Evolutionary conservation across 441 rosid genomes (phyloP).

Genomic region (Lepidium campestre): DNA sequence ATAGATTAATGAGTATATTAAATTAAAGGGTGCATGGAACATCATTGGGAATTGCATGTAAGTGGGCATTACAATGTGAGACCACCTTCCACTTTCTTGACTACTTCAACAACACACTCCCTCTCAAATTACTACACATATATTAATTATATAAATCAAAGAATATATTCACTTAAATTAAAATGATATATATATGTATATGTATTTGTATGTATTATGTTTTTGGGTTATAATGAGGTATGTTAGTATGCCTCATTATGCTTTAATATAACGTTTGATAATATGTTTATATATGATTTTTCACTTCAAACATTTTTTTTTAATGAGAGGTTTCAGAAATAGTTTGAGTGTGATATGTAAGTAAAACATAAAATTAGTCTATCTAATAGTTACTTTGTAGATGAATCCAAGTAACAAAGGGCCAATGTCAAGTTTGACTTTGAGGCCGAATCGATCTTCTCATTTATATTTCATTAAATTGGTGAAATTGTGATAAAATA

Average conservation of each 20-base stretch:
- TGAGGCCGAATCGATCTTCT: slow-evolving; percentile 18
- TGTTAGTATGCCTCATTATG: no score
- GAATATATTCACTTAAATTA: no score
- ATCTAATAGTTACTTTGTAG: not conserved
- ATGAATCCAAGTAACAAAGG: slow-evolving; percentile 22
- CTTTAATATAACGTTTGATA: no score
- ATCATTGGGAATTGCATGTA: slow-evolving; percentile 30
- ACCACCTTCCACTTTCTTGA: slow-evolving; percentile 30
- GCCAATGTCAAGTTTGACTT: slow-evolving; percentile 29
- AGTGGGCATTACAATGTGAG: slow-evolving; percentile 33
- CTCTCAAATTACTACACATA: not conserved
- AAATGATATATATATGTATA: not conserved
- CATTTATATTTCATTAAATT: not conserved
- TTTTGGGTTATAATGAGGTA: no score
- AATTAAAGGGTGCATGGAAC: slow-evolving; percentile 11
- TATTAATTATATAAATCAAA: no score
- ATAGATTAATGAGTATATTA: not conserved
- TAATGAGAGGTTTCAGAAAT: no score
- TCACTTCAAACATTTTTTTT: no score
- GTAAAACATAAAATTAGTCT: not conserved
- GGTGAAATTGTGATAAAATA: not conserved
- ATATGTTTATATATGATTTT: no score
- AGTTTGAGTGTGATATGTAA: not conserved
- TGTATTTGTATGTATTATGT: not conserved
- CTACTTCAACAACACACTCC: slow-evolving; percentile 14